These are phyloP conservation scores for Solanum chiquidenum DNA, from an alignment of 257 asterid species.

Conservation along the genomic window DNA sequence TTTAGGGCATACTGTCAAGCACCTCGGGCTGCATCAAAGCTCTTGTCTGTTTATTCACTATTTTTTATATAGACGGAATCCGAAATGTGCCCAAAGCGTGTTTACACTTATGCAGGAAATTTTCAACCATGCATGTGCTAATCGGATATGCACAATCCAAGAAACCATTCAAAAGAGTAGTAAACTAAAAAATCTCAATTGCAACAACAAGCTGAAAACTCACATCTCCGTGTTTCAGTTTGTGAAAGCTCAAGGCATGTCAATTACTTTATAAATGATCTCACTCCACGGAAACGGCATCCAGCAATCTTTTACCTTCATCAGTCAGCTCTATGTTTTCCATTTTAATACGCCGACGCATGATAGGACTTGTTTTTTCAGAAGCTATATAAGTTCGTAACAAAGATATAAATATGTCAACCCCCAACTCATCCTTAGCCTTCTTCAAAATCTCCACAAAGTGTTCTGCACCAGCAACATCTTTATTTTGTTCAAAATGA, in stretches of 20 bases:
- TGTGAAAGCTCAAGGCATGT: background rate
- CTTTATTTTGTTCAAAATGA: conserved; percentile 56
- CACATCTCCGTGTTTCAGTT: background rate
- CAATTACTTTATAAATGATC: background rate
- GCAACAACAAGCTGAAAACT: background rate
- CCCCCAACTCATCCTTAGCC: conserved; percentile 35
- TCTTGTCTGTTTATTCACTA: background rate
- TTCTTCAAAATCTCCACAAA: conserved; percentile 50
- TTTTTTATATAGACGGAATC: background rate
- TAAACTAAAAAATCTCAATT: background rate
- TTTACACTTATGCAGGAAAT: background rate
- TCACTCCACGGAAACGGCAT: conserved; percentile 47
- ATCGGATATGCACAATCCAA: background rate
- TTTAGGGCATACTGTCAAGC: background rate
- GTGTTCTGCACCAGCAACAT: conserved; percentile 61
- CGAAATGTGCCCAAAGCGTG: background rate
- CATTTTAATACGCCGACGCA: conserved; percentile 73
- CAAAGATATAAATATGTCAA: conserved; percentile 50
- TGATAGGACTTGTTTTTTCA: conserved; percentile 45
- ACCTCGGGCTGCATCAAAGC: background rate
- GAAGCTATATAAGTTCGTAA: conserved; percentile 67
- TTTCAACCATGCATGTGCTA: background rate
- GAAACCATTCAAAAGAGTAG: background rate
- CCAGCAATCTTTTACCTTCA: conserved; percentile 54
- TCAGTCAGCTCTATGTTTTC: conserved; percentile 71